These are phyloP conservation scores for Piper longum DNA, from an alignment of 164 flowering plant species.

Conservation along the genomic window DNA sequence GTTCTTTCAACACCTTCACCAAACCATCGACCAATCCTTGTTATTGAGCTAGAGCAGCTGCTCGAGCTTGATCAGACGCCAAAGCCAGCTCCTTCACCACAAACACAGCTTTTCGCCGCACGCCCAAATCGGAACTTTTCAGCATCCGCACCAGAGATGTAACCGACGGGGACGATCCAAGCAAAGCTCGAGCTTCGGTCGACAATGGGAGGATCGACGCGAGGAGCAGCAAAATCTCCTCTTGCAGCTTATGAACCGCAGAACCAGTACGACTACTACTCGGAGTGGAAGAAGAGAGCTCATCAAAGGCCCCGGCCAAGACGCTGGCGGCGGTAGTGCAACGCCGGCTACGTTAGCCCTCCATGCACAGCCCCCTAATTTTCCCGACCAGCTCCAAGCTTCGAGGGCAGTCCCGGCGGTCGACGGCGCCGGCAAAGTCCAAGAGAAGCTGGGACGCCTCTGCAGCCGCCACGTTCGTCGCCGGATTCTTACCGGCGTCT, in stretches of 20 bases:
- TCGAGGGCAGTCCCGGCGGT: constrained; percentile 36
- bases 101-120: constrained; percentile 33
- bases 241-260: constrained; percentile 13
- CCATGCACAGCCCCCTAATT: constrained; percentile 28
- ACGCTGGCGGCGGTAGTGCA: constrained; percentile 29
- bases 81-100: constrained; percentile 26
- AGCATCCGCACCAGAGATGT: constrained; percentile 34
- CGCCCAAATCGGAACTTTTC: constrained; percentile 24
- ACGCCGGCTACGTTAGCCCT: constrained; percentile 44
- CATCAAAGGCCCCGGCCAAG: constrained; percentile 28
- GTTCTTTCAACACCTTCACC: constrained; percentile 35
- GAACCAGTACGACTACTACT: too few relatives aligned
- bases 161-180: constrained; percentile 30
- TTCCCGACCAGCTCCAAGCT: constrained; percentile 38
- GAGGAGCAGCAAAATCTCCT: constrained; percentile 28
- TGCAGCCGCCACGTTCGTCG: constrained; percentile 27
- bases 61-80: constrained; percentile 15
- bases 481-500: constrained; percentile 13
- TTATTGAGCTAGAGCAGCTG: constrained; percentile 10
- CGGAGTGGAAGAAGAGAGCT: constrained; percentile 7
- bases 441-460: constrained; percentile 72
- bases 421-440: constrained; percentile 65
- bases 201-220: constrained; percentile 27
- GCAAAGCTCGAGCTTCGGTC: constrained; percentile 15
- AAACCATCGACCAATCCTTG: constrained; percentile 36